phyloP scores from a whole-genome alignment of 768 basidiomycete species.

The Serendipita sp. region DNA sequence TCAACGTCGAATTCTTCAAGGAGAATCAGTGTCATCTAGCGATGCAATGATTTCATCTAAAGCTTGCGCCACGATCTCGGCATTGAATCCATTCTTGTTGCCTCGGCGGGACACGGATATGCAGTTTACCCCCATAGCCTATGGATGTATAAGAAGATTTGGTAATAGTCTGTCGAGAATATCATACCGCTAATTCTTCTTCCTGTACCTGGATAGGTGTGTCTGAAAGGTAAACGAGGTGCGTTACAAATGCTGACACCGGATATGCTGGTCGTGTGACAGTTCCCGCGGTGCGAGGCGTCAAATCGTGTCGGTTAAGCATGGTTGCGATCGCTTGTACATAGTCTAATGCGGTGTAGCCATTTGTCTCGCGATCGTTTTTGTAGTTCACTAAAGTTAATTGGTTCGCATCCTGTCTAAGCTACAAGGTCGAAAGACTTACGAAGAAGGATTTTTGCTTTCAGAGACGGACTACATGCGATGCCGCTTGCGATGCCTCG shows the following conservation, averaged over 20 bases:
- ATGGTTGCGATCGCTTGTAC: conserved; percentile 55
- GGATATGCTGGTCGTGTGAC: conserved; percentile 36
- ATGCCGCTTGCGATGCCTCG: conserved; percentile 66
- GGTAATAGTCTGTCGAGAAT: not conserved
- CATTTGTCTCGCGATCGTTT: conserved; percentile 84
- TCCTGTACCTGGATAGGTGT: conserved; percentile 48
- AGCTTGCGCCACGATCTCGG: conserved; percentile 28
- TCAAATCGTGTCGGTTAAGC: conserved; percentile 32
- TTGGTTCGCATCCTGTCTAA: not conserved
- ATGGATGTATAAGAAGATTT: not conserved
- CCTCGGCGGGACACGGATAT: conserved; percentile 17
- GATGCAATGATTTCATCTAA: conserved; percentile 22
- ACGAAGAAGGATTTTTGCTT: conserved; percentile 77
- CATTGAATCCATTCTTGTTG: conserved; percentile 28
- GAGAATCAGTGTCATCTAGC: not conserved
- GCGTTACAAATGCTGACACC: conserved; percentile 67
- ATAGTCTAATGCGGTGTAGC: conserved; percentile 73
- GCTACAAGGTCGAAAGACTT: conserved; percentile 19
- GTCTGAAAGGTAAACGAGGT: conserved; percentile 62
- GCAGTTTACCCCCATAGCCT: conserved; percentile 9
- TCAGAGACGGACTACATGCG: conserved; percentile 51
- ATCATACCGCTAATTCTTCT: conserved; percentile 41
- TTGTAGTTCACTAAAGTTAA: conserved; percentile 52
- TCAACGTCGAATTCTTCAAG: not conserved
- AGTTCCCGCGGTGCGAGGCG: not conserved